Base-by-base conservation (phyloP, 1,139 yeast species). In the Hyphopichia khmerensis region DNA sequence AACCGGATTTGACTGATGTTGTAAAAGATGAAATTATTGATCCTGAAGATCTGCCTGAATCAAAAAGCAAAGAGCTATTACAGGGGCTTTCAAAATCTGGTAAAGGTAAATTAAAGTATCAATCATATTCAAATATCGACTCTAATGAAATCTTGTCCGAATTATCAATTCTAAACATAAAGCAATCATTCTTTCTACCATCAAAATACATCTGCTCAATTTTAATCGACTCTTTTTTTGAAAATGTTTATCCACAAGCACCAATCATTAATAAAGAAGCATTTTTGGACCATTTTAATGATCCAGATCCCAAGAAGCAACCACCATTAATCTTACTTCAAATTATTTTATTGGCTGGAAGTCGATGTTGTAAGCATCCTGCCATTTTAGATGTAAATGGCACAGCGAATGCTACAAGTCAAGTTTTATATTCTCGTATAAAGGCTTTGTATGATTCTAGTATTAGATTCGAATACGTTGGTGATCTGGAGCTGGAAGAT, bases 141-240 rank as follows among this genome's bases (percentile, higher is more conserved):
- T 37, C 46, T 2, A 48, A 47, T 6, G 52, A 52, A 26, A 37
- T 48, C 11, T 24, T 39, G 4, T 32, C 48, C 17, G 55, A 51
- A 34, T 23, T 49, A 33, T 41, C 46, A n/a, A 43, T 51, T 3
- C 44, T 51, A 17, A 41, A 43, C 24, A 42, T 49, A 23, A 48
- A 46, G 29, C 39, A 47, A 16, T 46, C 51, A 10, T 51, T 51
- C 36, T 39, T 43, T 11, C 36, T 51, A 13, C 55, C 55, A 10
- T 45, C 48, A 10, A 43, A 41, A 15, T 31, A 38, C 21, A 39
- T 51, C 14, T 43, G 49, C 36, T 27, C 38, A 4, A 36, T 44
- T 11, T 68, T 89, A 64, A 87, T 89, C 53, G 96, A 89, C 72
- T 83, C 82, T 65, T 88, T 84, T 67, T 80, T 88, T 55, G 77